Conservation (phyloP, 257 asterid genomes). For the Schizonepeta tenuifolia region DNA sequence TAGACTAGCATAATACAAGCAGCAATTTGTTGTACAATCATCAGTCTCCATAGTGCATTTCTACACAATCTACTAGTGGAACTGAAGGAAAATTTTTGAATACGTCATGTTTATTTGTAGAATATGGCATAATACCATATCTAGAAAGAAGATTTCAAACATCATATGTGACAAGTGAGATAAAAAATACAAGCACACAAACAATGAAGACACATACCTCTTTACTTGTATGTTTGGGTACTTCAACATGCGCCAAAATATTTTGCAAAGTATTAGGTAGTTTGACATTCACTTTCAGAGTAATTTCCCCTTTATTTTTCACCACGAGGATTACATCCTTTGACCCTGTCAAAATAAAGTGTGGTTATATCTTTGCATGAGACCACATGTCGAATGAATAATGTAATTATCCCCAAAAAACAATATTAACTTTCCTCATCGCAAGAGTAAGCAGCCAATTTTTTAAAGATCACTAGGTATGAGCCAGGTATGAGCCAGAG, state of each 20-base stretch:
- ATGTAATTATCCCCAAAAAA: not conserved
- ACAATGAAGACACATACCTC: conserved; percentile 47
- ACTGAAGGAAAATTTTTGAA: not conserved
- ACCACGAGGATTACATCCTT: conserved; percentile 48
- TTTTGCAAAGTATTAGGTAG: conserved; percentile 37
- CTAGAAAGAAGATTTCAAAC: conserved; percentile 15
- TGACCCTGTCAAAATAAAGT: conserved; percentile 47
- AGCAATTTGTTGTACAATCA: conserved; percentile 3
- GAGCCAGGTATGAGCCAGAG: not conserved
- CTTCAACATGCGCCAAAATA: conserved; percentile 38
- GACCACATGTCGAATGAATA: not conserved
- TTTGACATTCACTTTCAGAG: conserved; percentile 49
- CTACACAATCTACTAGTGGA: not conserved
- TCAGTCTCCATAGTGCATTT: not conserved
- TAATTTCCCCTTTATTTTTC: conserved; percentile 56
- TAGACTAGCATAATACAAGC: conserved; percentile 1
- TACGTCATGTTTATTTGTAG: not conserved
- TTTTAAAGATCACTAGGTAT: not conserved
- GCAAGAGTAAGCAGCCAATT: not conserved
- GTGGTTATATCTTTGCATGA: conserved; percentile 22
- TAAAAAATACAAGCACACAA: conserved; percentile 8
- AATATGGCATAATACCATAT: not conserved
- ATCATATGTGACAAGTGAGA: conserved; percentile 26
- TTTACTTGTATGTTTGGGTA: conserved; percentile 44
- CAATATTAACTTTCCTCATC: not conserved